phyloP scores from a whole-genome alignment of 2,329 filamentous ascomycete genomes.

The Arthrobotrys musiformis region DNA sequence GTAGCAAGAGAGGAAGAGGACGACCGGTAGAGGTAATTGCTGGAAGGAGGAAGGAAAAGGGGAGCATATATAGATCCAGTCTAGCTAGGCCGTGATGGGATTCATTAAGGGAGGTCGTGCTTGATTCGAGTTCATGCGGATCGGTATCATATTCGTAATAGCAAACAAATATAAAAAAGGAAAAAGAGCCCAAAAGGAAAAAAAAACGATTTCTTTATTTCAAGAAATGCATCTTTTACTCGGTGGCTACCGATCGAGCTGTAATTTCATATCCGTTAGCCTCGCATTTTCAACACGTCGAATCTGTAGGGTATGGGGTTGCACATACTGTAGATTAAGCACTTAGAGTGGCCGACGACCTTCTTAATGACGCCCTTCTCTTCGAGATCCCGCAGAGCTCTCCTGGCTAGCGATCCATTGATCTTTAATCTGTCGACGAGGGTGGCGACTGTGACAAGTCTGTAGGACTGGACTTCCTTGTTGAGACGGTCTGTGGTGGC shows the following conservation, averaged over 20 bases:
- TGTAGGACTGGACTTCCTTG: slow-evolving; percentile 99
- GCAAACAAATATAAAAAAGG: slow-evolving; percentile 23
- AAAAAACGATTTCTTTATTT: slow-evolving; percentile 47
- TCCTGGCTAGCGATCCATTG: slow-evolving; percentile 95
- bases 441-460: slow-evolving; percentile 96
- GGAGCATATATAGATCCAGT: slow-evolving; percentile 31
- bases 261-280: slow-evolving; percentile 13
- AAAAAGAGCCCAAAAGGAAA: slow-evolving; percentile 32
- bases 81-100: slow-evolving; percentile 15
- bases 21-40: slow-evolving; percentile 12
- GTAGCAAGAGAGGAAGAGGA: slow-evolving; percentile 13
- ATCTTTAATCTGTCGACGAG: slow-evolving; percentile 99
- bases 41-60: slow-evolving; percentile 12
- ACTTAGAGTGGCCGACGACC: slow-evolving; percentile 93
- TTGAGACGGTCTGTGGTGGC: slow-evolving; percentile 95
- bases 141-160: slow-evolving; percentile 53
- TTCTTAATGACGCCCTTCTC: slow-evolving; percentile 99
- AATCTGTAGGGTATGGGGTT: not conserved
- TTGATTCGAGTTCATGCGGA: slow-evolving; percentile 46
- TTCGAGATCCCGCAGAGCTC: slow-evolving; percentile 91
- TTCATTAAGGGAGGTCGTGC: slow-evolving; percentile 47
- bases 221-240: slow-evolving; percentile 50
- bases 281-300: not conserved
- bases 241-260: slow-evolving; percentile 55
- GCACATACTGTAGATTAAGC: slow-evolving; percentile 94